phyloP scores from a whole-genome alignment of 257 asterid genomes.

The Asclepias syriaca region DNA sequence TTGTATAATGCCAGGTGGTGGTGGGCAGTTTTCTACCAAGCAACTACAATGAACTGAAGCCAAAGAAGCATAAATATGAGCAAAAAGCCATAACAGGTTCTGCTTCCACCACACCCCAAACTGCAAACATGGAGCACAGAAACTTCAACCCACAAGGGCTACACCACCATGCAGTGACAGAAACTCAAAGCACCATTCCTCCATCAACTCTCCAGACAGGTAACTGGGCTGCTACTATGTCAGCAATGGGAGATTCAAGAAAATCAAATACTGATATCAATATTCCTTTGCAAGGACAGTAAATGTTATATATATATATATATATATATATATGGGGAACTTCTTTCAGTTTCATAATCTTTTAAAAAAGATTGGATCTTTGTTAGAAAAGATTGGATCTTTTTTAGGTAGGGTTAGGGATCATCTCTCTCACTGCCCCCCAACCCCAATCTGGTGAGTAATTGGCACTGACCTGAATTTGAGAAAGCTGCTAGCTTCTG shows the following conservation, averaged over 20 bases:
- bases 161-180: constrained; percentile 13
- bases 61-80: constrained; percentile 54
- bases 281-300: constrained; percentile 56
- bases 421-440: background rate
- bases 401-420: constrained; percentile 4
- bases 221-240: constrained; percentile 37
- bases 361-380: background rate
- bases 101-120: constrained; percentile 21
- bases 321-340: background rate
- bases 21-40: constrained; percentile 79
- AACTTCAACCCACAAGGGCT: constrained; percentile 26
- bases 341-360: background rate
- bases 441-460: background rate
- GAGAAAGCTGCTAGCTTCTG: background rate
- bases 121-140: constrained; percentile 29
- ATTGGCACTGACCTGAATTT: background rate
- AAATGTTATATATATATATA: background rate
- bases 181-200: constrained; percentile 21
- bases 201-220: constrained; percentile 33
- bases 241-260: constrained; percentile 41
- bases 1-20: constrained; percentile 37
- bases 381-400: background rate
- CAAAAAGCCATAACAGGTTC: constrained; percentile 21
- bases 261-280: constrained; percentile 61
- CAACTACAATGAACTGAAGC: constrained; percentile 47